A percentile compares a stretch with the other conserved stretches of the same genome.
Conservation (phyloP, 1,139 yeast genomes). For the Pneumocystis oryctolagi region DNA sequence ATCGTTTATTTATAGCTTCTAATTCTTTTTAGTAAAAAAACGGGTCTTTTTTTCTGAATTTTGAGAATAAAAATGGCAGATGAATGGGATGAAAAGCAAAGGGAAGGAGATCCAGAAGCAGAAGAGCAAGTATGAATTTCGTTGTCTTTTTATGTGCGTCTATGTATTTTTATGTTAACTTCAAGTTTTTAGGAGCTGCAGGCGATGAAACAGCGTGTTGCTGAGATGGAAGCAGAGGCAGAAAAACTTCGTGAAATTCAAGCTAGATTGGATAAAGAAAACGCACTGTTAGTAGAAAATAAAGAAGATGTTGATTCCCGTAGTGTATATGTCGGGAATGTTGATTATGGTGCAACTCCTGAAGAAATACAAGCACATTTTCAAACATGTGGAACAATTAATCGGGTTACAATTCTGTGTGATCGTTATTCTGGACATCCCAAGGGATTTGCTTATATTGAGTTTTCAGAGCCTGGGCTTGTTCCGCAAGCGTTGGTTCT, state of each 20-base stretch:
- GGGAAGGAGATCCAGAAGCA: neutral
- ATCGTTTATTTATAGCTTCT: neutral
- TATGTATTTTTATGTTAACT: neutral
- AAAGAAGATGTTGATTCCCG: conserved; percentile 55
- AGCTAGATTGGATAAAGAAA: conserved; percentile 33
- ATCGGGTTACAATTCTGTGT: conserved; percentile 65
- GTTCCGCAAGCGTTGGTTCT: conserved; percentile 53
- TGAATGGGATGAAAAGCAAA: neutral
- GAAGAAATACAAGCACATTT: conserved; percentile 70
- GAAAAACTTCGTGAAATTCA: conserved; percentile 40
- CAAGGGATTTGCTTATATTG: conserved; percentile 76
- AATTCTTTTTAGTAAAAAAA: neutral
- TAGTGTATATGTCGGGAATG: conserved; percentile 77
- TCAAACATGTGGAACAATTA: conserved; percentile 57
- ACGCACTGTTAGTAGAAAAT: conserved; percentile 32
- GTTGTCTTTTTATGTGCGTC: neutral
- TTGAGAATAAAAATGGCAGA: neutral
- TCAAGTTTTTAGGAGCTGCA: conserved; percentile 11
- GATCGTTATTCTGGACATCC: conserved; percentile 66
- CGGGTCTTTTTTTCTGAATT: neutral
- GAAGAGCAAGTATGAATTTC: neutral
- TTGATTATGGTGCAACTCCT: conserved; percentile 67
- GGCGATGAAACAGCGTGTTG: conserved; percentile 25
- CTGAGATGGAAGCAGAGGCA: conserved; percentile 40
- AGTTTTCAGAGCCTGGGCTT: conserved; percentile 48